Evolutionary conservation across 208 protist genomes (phyloP), one percentile per base, ranked within the genome.

Genomic region (Leptomonas pyrrhocoris): DNA sequence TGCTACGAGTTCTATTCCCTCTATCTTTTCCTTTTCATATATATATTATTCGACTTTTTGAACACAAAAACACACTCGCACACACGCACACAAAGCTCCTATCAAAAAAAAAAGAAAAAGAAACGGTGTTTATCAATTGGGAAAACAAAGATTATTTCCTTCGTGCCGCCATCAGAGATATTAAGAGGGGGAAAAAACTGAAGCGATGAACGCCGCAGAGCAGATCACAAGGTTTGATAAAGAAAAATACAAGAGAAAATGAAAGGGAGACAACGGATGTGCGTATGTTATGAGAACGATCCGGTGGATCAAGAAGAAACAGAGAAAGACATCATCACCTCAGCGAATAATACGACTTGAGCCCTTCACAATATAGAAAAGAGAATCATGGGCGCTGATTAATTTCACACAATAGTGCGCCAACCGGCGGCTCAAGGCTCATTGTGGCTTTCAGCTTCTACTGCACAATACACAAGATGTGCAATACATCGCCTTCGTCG

Each of bases 211-310:
- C 9, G 12, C 6, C 18, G 21, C 48, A 53, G 48, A 2, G 21
- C 15, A 28, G 21, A 15, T 53, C n/a, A 28, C 9, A 30, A 7
- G 48, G 48, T 25, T 21, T 6, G 23, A 30, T 21, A 30, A 9
- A n/a, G 21, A 30, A 30, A 28, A 21, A 28, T 6, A 53, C 12
- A 30, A 53, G 7, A 53, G 21, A 28, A 38, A 31, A 57, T 21
- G 7, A 65, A 30, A 53, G 34, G 67, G 5, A 42, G 19, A 45
- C 34, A 38, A n/a, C n/a, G n/a, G n/a, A n/a, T n/a, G n/a, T n/a
- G n/a, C n/a, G n/a, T n/a, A n/a, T n/a, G n/a, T n/a, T n/a, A n/a
- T n/a, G n/a, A n/a, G n/a, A n/a, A n/a, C n/a, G n/a, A n/a, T n/a
- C n/a, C n/a, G n/a, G 34, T 38, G 34, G 34, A 38, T 3, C 3